These are phyloP conservation scores for Clathrospora elynae DNA, from an alignment of 2,329 filamentous ascomycete genomes.

Conservation along the genomic window DNA sequence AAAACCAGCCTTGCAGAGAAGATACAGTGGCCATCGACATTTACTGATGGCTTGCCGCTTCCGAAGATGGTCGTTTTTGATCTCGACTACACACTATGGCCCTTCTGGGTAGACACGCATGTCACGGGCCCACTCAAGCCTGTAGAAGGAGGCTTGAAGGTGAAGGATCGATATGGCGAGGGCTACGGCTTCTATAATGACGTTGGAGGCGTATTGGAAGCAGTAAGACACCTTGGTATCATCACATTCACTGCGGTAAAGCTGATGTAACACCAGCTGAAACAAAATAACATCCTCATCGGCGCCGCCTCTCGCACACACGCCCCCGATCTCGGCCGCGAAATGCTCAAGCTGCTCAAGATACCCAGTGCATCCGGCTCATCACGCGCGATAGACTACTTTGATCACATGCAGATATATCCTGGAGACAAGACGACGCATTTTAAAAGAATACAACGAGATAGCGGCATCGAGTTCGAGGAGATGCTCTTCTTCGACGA, in stretches of 20 bases:
- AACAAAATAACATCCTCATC: slow-evolving; percentile 59
- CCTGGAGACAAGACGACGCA: slow-evolving; percentile 85
- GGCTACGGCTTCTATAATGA: slow-evolving; percentile 55
- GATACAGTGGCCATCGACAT: slow-evolving; percentile 57
- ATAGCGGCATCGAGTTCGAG: slow-evolving; percentile 71
- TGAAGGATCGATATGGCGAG: slow-evolving; percentile 59
- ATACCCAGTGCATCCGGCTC: slow-evolving; percentile 60
- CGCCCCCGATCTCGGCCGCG: slow-evolving; percentile 77
- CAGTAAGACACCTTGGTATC: slow-evolving; percentile 30
- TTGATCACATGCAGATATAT: slow-evolving; percentile 65
- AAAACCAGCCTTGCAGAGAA: slow-evolving; percentile 45
- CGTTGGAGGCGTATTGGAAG: slow-evolving; percentile 49
- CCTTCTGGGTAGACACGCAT: slow-evolving; percentile 97
- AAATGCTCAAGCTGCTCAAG: slow-evolving; percentile 78
- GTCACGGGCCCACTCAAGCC: slow-evolving; percentile 73
- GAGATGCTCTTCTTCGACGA: slow-evolving; percentile 98
- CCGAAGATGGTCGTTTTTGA: slow-evolving; percentile 90
- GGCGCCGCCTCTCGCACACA: slow-evolving; percentile 81
- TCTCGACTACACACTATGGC: slow-evolving; percentile 98
- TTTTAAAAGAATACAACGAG: slow-evolving; percentile 73
- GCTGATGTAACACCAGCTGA: slow-evolving; percentile 27
- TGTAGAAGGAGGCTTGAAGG: slow-evolving; percentile 50
- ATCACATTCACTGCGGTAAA: not conserved
- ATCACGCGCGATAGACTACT: slow-evolving; percentile 56
- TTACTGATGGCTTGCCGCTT: slow-evolving; percentile 71